These are phyloP conservation scores for Amanita pallidorosea DNA, from an alignment of 768 basidiomycete species.

Conservation along the genomic window DNA sequence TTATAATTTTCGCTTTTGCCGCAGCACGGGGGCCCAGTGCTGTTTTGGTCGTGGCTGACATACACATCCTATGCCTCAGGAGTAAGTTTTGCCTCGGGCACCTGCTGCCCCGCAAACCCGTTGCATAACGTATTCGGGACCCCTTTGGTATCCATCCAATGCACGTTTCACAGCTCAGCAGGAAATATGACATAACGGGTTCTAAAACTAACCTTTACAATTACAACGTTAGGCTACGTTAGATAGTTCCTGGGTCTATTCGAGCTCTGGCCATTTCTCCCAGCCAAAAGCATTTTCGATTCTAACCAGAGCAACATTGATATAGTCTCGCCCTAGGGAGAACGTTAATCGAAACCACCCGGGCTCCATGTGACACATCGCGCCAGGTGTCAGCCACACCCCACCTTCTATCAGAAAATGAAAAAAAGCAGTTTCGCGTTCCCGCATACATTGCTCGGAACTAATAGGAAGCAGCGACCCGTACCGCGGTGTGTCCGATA, in stretches of 20 bases:
- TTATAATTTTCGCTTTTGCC: not conserved
- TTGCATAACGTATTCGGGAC: too few relatives aligned
- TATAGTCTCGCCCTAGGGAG: constrained; percentile 5
- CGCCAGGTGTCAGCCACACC: constrained; percentile 1
- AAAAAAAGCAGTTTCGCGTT: constrained; percentile 2
- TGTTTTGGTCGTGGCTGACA: too few relatives aligned
- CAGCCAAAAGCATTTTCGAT: constrained; percentile 8
- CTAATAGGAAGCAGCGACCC: not conserved
- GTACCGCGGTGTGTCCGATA: constrained; percentile 4
- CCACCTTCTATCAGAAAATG: not conserved
- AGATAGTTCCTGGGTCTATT: too few relatives aligned
- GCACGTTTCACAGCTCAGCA: too few relatives aligned
- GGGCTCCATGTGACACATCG: not conserved
- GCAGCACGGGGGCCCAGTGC: not conserved
- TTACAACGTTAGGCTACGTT: too few relatives aligned
- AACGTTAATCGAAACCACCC: constrained; percentile 10
- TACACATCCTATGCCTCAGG: too few relatives aligned
- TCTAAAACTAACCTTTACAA: too few relatives aligned
- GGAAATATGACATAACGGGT: too few relatives aligned
- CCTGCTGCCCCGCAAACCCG: too few relatives aligned
- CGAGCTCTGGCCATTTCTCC: not conserved
- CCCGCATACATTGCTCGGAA: not conserved
- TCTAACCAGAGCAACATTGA: constrained; percentile 4
- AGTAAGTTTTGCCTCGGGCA: too few relatives aligned
- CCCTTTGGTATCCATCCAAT: too few relatives aligned